Evolutionary conservation across 169 alveolate species (phyloP).

Genomic region (Cryptosporidium parvum): DNA sequence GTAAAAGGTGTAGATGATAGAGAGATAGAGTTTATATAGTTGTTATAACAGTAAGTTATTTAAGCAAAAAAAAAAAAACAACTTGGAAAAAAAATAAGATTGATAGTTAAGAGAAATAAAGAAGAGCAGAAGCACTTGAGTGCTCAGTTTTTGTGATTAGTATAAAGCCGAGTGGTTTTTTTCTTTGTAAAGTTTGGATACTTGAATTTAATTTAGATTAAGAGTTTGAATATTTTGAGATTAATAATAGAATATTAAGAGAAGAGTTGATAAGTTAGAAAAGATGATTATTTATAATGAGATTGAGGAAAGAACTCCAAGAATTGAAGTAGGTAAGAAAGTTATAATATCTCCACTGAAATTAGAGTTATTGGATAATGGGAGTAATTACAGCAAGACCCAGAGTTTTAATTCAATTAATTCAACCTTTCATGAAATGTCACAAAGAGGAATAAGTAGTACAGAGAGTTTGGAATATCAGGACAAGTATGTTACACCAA

Average conservation of each 20-base stretch:
- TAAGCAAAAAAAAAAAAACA: too few species aligned
- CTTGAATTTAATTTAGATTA: background rate
- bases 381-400: background rate
- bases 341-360: conserved; percentile 15
- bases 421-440: background rate
- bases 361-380: conserved; percentile 2
- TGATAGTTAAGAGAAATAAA: background rate
- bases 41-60: background rate
- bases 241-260: too few species aligned
- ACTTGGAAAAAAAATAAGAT: background rate
- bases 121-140: background rate
- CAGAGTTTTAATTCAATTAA: background rate
- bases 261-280: background rate
- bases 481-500: conserved; percentile 18
- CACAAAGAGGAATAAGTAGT: conserved; percentile 35
- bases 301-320: background rate
- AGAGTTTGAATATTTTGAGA: too few species aligned
- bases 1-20: background rate
- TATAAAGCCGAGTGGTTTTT: background rate
- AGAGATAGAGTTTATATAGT: background rate
- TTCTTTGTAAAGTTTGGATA: background rate
- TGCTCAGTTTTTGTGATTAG: background rate
- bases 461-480: conserved; percentile 42
- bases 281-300: background rate
- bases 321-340: background rate